Evolutionary conservation across 768 basidiomycete genomes (phyloP).

Genomic region (Infundibulicybe gibba): DNA sequence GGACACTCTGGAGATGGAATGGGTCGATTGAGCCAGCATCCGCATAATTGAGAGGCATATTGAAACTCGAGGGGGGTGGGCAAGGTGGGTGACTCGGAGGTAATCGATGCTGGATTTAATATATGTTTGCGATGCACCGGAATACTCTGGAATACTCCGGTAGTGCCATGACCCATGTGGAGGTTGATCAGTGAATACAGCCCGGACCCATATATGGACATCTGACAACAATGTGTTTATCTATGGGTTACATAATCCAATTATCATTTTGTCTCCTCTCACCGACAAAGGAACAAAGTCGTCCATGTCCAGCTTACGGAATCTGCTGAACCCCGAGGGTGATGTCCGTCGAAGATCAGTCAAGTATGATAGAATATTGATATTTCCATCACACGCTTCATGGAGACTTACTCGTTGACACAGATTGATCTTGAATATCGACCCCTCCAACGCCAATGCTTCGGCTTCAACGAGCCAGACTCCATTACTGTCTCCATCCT

Average conservation of each 20-base stretch:
- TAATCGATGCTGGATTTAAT: too few species aligned
- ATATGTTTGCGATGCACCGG: too few species aligned
- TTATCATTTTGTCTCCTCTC: constrained; percentile 1
- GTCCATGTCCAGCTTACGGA: constrained; percentile 52
- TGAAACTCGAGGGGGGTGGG: too few species aligned
- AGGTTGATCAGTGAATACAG: too few species aligned
- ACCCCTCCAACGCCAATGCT: constrained; percentile 7
- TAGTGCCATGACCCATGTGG: too few species aligned
- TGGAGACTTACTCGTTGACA: constrained; percentile 9
- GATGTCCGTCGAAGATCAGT: constrained; percentile 26
- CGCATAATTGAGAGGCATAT: constrained; percentile 49
- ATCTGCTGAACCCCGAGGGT: constrained; percentile 54
- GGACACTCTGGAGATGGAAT: constrained; percentile 29
- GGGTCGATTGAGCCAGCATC: constrained; percentile 29
- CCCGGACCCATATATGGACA: not conserved
- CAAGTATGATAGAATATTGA: constrained; percentile 31
- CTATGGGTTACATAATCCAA: too few species aligned
- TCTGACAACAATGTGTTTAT: too few species aligned
- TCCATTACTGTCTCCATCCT: constrained; percentile 30
- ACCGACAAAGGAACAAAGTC: constrained; percentile 9
- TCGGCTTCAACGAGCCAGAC: constrained; percentile 21
- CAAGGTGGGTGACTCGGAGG: too few species aligned
- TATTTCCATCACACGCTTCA: constrained; percentile 5
- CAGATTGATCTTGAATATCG: constrained; percentile 23
- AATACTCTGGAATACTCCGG: too few species aligned